A percentile compares a stretch with the other conserved stretches of the same genome.
Conservation (phyloP, 768 basidiomycete genomes). For the Gymnopilus dilepis region DNA sequence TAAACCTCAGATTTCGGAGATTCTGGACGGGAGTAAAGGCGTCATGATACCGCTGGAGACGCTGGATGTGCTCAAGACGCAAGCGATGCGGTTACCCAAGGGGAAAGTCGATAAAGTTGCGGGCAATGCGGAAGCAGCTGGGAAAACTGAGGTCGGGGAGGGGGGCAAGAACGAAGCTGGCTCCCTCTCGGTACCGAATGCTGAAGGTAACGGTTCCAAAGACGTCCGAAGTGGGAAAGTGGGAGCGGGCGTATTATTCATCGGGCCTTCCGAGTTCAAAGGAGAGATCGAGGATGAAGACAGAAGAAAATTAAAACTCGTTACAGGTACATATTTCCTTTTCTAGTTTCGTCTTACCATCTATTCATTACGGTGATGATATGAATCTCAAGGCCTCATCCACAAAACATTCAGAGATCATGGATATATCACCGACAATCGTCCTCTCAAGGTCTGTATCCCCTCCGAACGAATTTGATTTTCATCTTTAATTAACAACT, state of each 20-base stretch:
- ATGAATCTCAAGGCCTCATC: conserved; percentile 43
- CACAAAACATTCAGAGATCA: conserved; percentile 42
- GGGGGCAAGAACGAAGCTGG: neutral
- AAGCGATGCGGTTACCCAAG: conserved; percentile 24
- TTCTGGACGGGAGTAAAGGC: conserved; percentile 36
- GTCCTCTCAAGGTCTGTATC: conserved; percentile 54
- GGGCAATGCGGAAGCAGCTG: neutral
- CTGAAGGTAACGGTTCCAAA: neutral
- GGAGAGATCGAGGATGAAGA: conserved; percentile 5
- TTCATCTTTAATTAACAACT: neutral
- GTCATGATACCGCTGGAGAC: conserved; percentile 46
- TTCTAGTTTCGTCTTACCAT: neutral
- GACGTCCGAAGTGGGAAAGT: conserved; percentile 18
- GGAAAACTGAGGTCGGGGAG: neutral
- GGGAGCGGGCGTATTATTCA: conserved; percentile 31
- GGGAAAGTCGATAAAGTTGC: neutral
- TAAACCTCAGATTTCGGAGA: conserved; percentile 44
- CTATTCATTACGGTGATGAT: neutral
- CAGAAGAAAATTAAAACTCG: conserved; percentile 27
- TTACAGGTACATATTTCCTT: conserved; percentile 34
- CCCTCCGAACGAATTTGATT: neutral
- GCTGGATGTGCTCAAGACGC: conserved; percentile 43
- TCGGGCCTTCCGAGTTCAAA: conserved; percentile 17
- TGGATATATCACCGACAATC: conserved; percentile 46
- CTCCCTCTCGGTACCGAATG: neutral